Conservation (phyloP, 768 basidiomycete species). For the Pleurotus tuoliensis region DNA sequence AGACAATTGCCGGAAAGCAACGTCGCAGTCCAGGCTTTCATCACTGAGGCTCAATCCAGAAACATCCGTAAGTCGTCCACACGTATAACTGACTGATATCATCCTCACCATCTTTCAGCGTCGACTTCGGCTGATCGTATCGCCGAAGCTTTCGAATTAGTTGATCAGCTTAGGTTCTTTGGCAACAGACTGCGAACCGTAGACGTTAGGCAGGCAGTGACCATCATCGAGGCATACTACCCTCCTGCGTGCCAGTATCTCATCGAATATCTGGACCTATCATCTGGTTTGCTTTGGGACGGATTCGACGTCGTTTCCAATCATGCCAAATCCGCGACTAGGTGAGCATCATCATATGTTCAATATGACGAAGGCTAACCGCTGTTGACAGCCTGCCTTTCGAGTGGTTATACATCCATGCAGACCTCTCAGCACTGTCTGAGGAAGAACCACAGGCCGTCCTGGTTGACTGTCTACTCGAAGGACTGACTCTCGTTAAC, state of each 20-base stretch:
- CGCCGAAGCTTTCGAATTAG: slow-evolving; percentile 46
- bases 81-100: too few relatives aligned
- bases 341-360: slow-evolving; percentile 22
- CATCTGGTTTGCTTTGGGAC: slow-evolving; percentile 38
- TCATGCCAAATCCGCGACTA: slow-evolving; percentile 15
- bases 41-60: slow-evolving; percentile 33
- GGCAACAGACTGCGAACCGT: slow-evolving; percentile 26
- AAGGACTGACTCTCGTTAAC: slow-evolving; percentile 17
- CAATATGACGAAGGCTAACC: not conserved
- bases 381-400: slow-evolving; percentile 29
- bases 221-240: slow-evolving; percentile 37
- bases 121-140: slow-evolving; percentile 27
- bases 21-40: slow-evolving; percentile 36
- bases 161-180: slow-evolving; percentile 61
- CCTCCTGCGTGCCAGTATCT: slow-evolving; percentile 38
- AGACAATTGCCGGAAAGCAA: slow-evolving; percentile 1
- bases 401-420: slow-evolving; percentile 40
- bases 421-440: slow-evolving; percentile 18
- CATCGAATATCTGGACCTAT: slow-evolving; percentile 40
- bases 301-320: slow-evolving; percentile 23
- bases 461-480: slow-evolving; percentile 32
- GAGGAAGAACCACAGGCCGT: slow-evolving; percentile 25
- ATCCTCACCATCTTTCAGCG: slow-evolving; percentile 26
- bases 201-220: slow-evolving; percentile 38
- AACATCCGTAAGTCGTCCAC: too few relatives aligned